Base-by-base conservation (phyloP, 495 filamentous ascomycete species). In the Daldinia caldariorum region DNA sequence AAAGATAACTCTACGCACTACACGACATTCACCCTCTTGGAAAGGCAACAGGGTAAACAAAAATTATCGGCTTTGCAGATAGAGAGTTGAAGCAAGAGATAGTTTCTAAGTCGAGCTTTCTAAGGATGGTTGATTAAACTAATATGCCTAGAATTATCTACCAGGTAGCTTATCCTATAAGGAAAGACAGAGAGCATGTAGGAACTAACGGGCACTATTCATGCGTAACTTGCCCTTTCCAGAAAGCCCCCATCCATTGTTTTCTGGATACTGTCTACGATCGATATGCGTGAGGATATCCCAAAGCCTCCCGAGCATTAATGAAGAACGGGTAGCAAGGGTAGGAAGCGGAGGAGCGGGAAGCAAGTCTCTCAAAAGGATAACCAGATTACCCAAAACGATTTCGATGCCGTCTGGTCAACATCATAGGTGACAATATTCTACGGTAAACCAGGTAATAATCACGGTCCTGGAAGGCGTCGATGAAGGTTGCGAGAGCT, bases 331-430 rank as follows among this genome's bases (percentile, higher is more conserved):
- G 75, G 69, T 73, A 74, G 55, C 68, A 75, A 71, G 62, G 70
- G 59, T 56, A 51, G 58, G 54, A 67, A 71, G 75, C 75, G 75
- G 75, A 75, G 69, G 74, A 62, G 45, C 72, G 69, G 72, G 74
- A 74, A 74, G 74, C 74, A 76, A 58, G 67, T 70, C 66, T 72
- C 69, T 71, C 69, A 69, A 70, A 72, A 74, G 38, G 63, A 65
- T 58, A 31, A 41, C 49, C 18, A 56, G 34, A 65, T 64, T 49
- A 38, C 70, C 70, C 50, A 67, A 73, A 73, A 59, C 55, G 72
- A 69, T 56, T 49, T 38, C 54, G 60, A 66, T 68, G 47, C 69
- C 58, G 63, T 58, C 49, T 39, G 13, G 13, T 64, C 37, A 53
- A 20, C 20, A 47, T 61, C 41, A 68, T 47, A 35, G 32, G 22